phyloP scores from a whole-genome alignment of 208 protist genomes.

The Leishmania amazonensis region DNA sequence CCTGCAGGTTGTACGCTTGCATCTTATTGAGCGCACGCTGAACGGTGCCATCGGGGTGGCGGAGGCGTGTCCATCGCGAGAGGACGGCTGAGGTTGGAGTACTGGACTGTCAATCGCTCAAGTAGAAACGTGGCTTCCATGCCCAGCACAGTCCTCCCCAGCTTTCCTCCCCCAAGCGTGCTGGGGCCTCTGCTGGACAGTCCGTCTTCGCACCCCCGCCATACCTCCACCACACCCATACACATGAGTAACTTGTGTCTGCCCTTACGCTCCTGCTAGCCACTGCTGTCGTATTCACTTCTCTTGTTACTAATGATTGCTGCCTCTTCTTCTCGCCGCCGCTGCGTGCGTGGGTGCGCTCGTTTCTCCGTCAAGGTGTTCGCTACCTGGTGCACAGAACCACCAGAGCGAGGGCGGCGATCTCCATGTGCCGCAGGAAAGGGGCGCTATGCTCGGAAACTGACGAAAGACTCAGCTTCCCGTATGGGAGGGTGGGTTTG shows the following conservation, averaged over 20 bases:
- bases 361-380: not conserved
- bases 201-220: not conserved
- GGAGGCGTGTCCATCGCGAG: not conserved
- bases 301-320: not conserved
- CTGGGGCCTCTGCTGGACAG: not conserved
- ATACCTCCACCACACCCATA: not conserved
- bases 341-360: not conserved
- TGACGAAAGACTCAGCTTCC: not conserved
- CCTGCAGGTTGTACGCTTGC: constrained; percentile 8
- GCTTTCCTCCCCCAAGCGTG: not conserved
- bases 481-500: not conserved
- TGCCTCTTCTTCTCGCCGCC: not conserved
- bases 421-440: not conserved
- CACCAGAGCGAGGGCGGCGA: not conserved
- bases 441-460: not conserved
- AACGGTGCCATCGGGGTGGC: not conserved
- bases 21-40: constrained; percentile 12
- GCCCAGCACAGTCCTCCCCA: not conserved
- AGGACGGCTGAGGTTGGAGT: not conserved
- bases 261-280: not conserved
- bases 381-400: not conserved
- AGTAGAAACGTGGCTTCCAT: not conserved
- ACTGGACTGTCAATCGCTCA: not conserved
- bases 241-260: not conserved
- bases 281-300: not conserved